A percentile compares a stretch with the other conserved stretches of the same genome.
phyloP scores from a whole-genome alignment of 2,329 filamentous ascomycete genomes.

The Pseudocercospora musae region DNA sequence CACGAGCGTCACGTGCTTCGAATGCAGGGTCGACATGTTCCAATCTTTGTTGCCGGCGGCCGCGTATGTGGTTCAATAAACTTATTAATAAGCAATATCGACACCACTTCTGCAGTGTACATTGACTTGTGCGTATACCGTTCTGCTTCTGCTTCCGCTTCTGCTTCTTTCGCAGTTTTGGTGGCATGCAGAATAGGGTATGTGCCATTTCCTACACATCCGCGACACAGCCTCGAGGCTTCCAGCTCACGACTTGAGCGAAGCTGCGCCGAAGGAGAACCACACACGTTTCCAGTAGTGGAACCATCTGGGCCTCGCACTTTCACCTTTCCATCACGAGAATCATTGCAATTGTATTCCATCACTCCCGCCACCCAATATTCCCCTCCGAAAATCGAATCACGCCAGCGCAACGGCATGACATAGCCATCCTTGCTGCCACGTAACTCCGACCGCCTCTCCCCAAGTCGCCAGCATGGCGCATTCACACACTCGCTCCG shows the following conservation, averaged over 20 bases:
- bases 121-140: background rate
- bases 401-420: background rate
- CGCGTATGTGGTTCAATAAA: conserved; percentile 17
- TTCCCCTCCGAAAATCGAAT: background rate
- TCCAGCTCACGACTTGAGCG: background rate
- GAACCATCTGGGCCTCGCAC: background rate
- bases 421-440: conserved; percentile 16
- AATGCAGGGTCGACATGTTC: too few species aligned
- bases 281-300: conserved; percentile 7
- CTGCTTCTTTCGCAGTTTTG: background rate
- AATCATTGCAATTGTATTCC: background rate
- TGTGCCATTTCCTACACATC: background rate
- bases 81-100: background rate
- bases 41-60: conserved; percentile 19
- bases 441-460: conserved; percentile 12
- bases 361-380: background rate
- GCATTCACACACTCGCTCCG: conserved; percentile 6
- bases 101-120: background rate
- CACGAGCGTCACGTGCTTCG: conserved; percentile 5
- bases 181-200: background rate
- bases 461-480: conserved; percentile 19
- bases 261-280: background rate
- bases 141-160: too few species aligned
- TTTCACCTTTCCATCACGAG: background rate
- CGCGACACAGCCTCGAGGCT: background rate